phyloP scores from a whole-genome alignment of 495 filamentous ascomycete genomes.

The Hypoxylon intermedium region DNA sequence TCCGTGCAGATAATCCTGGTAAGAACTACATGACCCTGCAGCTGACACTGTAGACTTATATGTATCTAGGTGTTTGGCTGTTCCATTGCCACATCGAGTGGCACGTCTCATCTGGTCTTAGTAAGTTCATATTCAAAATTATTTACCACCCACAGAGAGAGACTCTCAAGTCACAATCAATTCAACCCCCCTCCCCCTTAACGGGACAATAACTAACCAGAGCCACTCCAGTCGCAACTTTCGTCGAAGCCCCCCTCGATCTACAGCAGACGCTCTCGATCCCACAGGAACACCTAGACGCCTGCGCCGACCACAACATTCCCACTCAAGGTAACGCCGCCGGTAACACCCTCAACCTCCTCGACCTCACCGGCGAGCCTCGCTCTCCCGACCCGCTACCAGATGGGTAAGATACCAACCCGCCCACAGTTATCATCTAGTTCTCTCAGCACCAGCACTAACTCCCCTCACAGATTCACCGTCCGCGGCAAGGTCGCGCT shows the following conservation, averaged over 20 bases:
- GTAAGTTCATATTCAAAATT: slow-evolving; percentile 14
- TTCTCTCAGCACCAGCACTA: too few relatives aligned
- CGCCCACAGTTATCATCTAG: too few relatives aligned
- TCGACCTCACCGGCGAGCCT: slow-evolving; percentile 71
- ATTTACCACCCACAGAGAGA: slow-evolving; percentile 57
- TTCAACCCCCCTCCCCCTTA: slow-evolving; percentile 40
- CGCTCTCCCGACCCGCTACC: slow-evolving; percentile 63
- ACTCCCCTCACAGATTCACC: slow-evolving; percentile 61
- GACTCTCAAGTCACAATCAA: slow-evolving; percentile 68
- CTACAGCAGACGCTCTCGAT: slow-evolving; percentile 68
- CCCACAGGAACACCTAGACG: slow-evolving; percentile 67
- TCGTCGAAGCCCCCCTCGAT: slow-evolving; percentile 66
- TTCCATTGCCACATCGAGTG: slow-evolving; percentile 77
- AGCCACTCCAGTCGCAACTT: slow-evolving; percentile 56
- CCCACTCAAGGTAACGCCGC: slow-evolving; percentile 76
- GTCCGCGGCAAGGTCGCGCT: slow-evolving; percentile 73
- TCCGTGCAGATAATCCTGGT: slow-evolving; percentile 71
- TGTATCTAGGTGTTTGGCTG: slow-evolving; percentile 66
- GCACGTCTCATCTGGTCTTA: slow-evolving; percentile 71
- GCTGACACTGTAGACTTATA: background rate
- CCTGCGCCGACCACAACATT: slow-evolving; percentile 60
- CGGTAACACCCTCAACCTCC: slow-evolving; percentile 66
- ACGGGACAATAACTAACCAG: slow-evolving; percentile 4
- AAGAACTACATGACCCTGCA: slow-evolving; percentile 45
- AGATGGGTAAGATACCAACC: slow-evolving; percentile 63